Base-by-base conservation (phyloP, 1,284 basidiomycete genomes). In the Apiotrichum laibachii region DNA sequence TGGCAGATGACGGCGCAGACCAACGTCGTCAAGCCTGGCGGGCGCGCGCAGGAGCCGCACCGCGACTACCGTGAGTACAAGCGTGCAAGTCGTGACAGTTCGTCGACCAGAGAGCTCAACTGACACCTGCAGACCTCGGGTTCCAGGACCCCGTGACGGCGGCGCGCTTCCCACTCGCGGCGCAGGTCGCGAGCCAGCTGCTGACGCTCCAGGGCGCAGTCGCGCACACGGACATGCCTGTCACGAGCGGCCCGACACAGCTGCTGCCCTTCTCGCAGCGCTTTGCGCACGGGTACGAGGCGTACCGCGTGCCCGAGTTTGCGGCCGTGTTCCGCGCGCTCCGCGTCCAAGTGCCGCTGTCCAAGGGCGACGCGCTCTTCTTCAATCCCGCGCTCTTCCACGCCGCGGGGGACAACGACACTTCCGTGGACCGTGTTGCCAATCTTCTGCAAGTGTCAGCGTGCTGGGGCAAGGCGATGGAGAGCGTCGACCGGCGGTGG, bases 361-460 rank as follows among this genome's bases (percentile, higher is more conserved):
- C 22, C 12, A 50, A 56, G 42, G 65, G 65, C 33, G 65, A 67
- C 53, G 61, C 61, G 19, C 26, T 67, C 3, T 65, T 65, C 60
- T 67, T 67, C 56, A 67, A 65, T 48, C 65, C 65, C n/a, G 65
- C 63, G 11, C 59, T 62, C 33, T 61, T 63, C 57, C 65, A 67
- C 42, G 62, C 63, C 13, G 62, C 65, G 1, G 65, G 65, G 12
- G 45, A 48, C 8, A 67, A 67, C 34, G 26, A 22, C 5, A 61
- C 57, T 1, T 5, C 3, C 50, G 10, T 59, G 11, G 40, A 50
- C 50, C 53, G 63, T 8, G 22, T 35, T 10, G 63, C 61, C 2
- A 67, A 65, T 42, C 60, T 67, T 7, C 35, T 68, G 5, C 67
- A 68, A 54, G 49, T 68, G 22, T 45, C 40, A 13, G 57, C 59